Evolutionary conservation across 768 basidiomycete species (phyloP), one percentile per base, ranked within the genome.

Genomic region (Tubosaeta sp.): DNA sequence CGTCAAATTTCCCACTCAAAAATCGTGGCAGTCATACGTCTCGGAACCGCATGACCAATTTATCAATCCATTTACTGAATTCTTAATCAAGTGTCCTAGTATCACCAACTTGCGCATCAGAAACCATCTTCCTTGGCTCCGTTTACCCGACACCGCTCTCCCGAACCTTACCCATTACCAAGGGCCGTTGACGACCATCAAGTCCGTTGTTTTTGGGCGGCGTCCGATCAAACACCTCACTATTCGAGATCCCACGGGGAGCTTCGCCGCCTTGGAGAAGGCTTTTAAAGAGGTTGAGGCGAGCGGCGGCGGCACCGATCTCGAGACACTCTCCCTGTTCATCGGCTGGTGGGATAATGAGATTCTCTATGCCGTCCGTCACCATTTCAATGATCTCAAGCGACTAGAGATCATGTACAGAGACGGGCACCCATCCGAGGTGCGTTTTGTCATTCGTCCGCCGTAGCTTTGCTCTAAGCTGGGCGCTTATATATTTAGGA

Each of bases 281-380:
- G 50, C 63, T 1, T 69, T 67, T 6, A 62, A 51, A 16, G 65
- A 68, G 10, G 53, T 66, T 19, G 67, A 69, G 19, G 42, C 48
- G 1, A 31, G 33, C 6, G 60, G 56, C 0, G 33, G 37, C 10
- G 57, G 68, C n/a, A 33, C 51, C 1, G 49, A 52, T 2, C 59
- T 75, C 14, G 70, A 70, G n/a, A 53, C 55, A 0, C 57, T 71
- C 13, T 62, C 74, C 27, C 59, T 72, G 10, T 71, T 75, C 41
- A 53, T 71, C n/a, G 64, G 70, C 34, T 63, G 63, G 48, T 79
- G 78, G 78, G 76, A 78, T 51, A 66, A 74, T 38, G 77, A 79
- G 55, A 68, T 78, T 8, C 57, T 79, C 17, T 69, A 74, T 35
- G 76, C 75, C 6, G 57, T 76, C 22, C 65, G 66, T n/a, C 60